phyloP scores from a whole-genome alignment of 257 asterid genomes.

The Solanum chmielewskii region DNA sequence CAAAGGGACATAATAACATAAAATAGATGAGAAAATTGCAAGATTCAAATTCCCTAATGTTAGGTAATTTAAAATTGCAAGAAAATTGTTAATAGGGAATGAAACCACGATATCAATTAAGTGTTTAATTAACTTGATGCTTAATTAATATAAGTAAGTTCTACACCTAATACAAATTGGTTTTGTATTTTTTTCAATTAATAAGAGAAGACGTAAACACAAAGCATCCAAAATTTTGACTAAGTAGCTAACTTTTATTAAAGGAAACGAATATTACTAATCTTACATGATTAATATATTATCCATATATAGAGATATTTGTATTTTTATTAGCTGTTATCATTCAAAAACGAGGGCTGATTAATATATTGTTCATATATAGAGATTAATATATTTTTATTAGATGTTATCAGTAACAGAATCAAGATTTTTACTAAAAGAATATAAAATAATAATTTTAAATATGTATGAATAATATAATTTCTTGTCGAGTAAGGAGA shows the following conservation, averaged over 20 bases:
- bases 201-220: neutral
- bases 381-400: neutral
- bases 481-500: neutral
- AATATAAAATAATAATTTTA: too few species aligned
- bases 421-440: neutral
- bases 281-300: neutral
- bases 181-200: neutral
- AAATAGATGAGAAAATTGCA: neutral
- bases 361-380: neutral
- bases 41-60: neutral
- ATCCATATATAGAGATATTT: neutral
- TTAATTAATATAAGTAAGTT: neutral
- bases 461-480: neutral
- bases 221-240: neutral
- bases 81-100: neutral
- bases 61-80: neutral
- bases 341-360: neutral
- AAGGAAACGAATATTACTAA: neutral
- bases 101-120: neutral
- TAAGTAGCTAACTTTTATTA: neutral
- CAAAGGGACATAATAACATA: too few species aligned
- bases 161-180: neutral
- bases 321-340: neutral
- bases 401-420: neutral
- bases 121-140: neutral